phyloP scores from a whole-genome alignment of 331 rosid genomes.

The Stylosanthes scabra region DNA sequence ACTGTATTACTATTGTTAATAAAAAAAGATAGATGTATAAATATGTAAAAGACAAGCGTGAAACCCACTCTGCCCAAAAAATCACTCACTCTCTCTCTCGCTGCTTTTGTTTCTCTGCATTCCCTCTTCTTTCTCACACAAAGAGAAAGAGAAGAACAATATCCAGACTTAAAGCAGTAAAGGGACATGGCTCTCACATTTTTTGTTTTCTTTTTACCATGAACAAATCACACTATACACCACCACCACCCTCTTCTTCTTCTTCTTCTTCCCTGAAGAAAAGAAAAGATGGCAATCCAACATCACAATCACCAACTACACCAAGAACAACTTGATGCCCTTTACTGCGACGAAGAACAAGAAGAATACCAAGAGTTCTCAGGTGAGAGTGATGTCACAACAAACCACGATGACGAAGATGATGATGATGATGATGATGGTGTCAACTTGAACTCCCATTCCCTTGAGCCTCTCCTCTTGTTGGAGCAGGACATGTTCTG shows the following conservation, averaged over 20 bases:
- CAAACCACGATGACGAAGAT: conserved; percentile 1
- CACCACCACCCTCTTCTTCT: conserved; percentile 66
- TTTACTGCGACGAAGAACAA: conserved; percentile 70
- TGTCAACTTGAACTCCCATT: conserved; percentile 9
- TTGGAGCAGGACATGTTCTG: conserved; percentile 73
- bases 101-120: conserved; percentile 30
- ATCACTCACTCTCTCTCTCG: not conserved
- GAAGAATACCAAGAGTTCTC: not conserved
- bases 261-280: conserved; percentile 72
- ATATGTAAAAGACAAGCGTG: conserved; percentile 67
- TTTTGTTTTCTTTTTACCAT: conserved; percentile 46
- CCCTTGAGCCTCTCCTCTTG: conserved; percentile 54
- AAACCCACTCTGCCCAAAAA: conserved; percentile 59
- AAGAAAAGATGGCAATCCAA: conserved; percentile 63
- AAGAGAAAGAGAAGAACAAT: not conserved
- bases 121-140: conserved; percentile 10
- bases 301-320: conserved; percentile 46
- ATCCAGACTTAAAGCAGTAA: too few species aligned
- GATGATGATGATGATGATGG: not conserved
- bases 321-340: conserved; percentile 57
- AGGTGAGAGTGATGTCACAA: conserved; percentile 33
- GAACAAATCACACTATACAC: conserved; percentile 40
- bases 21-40: conserved; percentile 15
- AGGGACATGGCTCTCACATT: too few species aligned
- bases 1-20: too few species aligned